These are phyloP conservation scores for Botrytis galanthina DNA, from an alignment of 2,329 filamentous ascomycete species.

Conservation along the genomic window DNA sequence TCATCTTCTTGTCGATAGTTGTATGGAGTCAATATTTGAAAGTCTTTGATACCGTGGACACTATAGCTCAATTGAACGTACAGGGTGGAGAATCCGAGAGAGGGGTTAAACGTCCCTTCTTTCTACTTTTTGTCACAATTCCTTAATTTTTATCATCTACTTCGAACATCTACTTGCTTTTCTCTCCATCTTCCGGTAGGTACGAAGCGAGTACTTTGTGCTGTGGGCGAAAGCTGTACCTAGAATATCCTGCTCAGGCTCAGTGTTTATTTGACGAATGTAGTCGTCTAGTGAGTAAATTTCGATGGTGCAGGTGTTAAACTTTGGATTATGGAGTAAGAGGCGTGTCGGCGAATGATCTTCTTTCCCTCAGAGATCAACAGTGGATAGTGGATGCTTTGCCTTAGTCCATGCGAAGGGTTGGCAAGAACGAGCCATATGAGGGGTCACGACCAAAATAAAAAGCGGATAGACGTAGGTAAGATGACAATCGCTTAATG, in stretches of 20 bases:
- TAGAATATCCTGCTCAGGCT: neutral
- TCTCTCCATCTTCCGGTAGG: neutral
- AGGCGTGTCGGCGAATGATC: neutral
- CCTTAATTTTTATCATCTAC: neutral
- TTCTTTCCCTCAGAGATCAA: neutral
- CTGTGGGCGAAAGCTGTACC: neutral
- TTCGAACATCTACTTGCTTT: neutral
- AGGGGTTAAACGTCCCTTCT: neutral
- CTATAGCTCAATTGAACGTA: neutral
- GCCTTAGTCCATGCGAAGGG: conserved; percentile 7
- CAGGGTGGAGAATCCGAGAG: neutral
- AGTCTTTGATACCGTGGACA: neutral
- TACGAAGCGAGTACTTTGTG: neutral
- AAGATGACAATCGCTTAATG: conserved; percentile 10
- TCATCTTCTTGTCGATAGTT: neutral
- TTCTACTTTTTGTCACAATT: neutral
- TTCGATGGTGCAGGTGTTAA: conserved; percentile 8
- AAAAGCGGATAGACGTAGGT: neutral
- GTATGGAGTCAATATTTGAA: neutral
- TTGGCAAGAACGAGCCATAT: neutral
- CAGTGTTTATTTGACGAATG: conserved; percentile 1
- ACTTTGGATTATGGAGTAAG: conserved; percentile 2
- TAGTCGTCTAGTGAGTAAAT: conserved; percentile 2
- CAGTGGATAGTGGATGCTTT: conserved; percentile 9
- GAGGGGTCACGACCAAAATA: neutral